Conservation (phyloP, 345 rosid genomes). For the Salix exigua region DNA sequence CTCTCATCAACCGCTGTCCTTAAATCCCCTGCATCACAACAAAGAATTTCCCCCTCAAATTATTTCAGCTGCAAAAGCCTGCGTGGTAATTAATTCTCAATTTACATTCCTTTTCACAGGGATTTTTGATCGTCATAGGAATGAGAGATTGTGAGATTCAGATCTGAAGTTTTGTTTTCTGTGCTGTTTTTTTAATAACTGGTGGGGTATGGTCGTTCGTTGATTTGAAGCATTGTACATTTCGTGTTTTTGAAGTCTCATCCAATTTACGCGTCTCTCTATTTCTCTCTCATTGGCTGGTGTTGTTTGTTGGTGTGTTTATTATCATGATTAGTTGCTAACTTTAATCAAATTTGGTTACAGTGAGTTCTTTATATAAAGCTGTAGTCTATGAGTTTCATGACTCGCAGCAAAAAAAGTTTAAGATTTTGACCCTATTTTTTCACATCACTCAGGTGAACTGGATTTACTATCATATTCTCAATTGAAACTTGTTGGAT, state of each 20-base stretch:
- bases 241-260: constrained; percentile 31
- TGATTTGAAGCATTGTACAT: constrained; percentile 32
- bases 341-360: neutral
- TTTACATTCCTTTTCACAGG: neutral
- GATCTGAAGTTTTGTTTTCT: constrained; percentile 29
- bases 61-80: neutral
- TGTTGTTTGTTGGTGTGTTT: constrained; percentile 21
- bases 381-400: constrained; percentile 4
- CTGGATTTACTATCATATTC: neutral
- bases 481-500: neutral
- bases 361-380: constrained; percentile 26
- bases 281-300: constrained; percentile 23
- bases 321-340: neutral
- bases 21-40: neutral
- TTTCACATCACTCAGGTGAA: neutral
- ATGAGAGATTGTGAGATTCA: constrained; percentile 20
- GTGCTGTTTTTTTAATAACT: neutral
- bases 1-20: neutral
- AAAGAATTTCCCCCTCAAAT: neutral
- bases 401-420: neutral
- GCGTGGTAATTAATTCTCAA: neutral
- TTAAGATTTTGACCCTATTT: neutral
- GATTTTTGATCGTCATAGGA: neutral
- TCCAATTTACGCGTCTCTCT: neutral
- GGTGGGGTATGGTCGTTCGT: constrained; percentile 19